These are phyloP conservation scores for Leccinum cinnamomeum DNA, from an alignment of 1,284 basidiomycete genomes.

Conservation along the genomic window DNA sequence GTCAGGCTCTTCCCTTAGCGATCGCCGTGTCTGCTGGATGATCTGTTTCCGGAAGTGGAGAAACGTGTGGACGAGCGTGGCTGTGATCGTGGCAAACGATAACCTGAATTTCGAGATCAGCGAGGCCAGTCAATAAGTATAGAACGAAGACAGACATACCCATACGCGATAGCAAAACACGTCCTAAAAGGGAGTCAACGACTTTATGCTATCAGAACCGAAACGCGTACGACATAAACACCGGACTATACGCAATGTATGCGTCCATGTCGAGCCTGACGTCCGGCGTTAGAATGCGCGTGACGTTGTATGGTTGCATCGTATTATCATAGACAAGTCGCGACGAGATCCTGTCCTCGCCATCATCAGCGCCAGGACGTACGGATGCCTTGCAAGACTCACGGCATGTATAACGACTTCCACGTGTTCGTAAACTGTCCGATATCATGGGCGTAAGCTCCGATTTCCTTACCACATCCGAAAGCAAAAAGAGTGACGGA, in stretches of 20 bases:
- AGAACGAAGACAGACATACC: conserved; percentile 14
- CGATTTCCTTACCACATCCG: neutral
- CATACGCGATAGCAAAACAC: conserved; percentile 53
- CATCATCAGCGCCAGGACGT: neutral
- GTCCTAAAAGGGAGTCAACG: neutral
- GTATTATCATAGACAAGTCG: conserved; percentile 44
- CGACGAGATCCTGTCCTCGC: conserved; percentile 30
- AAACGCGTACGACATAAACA: conserved; percentile 54
- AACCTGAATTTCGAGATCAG: conserved; percentile 25
- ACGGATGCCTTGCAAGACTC: conserved; percentile 2
- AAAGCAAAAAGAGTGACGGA: conserved; percentile 15
- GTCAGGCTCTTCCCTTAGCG: conserved; percentile 67
- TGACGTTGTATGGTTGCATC: conserved; percentile 58
- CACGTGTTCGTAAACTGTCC: conserved; percentile 47
- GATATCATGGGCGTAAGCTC: conserved; percentile 36
- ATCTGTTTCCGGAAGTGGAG: conserved; percentile 73
- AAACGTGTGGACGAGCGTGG: conserved; percentile 64
- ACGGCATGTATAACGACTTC: conserved; percentile 45
- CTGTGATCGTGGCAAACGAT: conserved; percentile 65
- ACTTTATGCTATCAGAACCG: neutral
- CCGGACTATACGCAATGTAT: conserved; percentile 66
- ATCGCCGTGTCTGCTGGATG: conserved; percentile 49
- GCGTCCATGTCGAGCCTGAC: conserved; percentile 50
- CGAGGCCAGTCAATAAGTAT: neutral
- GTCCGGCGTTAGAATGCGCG: conserved; percentile 50